A percentile compares a stretch with the other conserved stretches of the same genome.
Evolutionary conservation across 1,284 basidiomycete species (phyloP).

Genomic region (Mycosarcoma mackinlayi): DNA sequence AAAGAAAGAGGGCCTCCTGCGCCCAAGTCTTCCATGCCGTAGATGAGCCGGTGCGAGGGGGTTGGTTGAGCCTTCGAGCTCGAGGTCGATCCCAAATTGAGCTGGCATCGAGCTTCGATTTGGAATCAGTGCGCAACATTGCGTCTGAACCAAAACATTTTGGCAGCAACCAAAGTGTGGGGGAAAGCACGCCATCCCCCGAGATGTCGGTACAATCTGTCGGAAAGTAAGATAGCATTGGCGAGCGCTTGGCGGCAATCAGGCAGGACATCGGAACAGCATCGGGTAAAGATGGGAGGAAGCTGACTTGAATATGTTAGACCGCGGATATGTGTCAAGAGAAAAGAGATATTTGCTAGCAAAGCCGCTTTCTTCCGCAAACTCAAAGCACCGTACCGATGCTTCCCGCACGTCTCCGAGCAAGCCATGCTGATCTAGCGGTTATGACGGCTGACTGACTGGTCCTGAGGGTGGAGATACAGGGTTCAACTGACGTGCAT

Average conservation of each 20-base stretch:
- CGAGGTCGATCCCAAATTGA: not conserved
- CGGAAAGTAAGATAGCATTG: slow-evolving; percentile 3
- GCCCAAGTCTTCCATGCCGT: not conserved
- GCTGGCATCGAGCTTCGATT: too few species aligned
- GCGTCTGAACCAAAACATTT: too few species aligned
- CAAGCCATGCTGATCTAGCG: not conserved
- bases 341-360: not conserved
- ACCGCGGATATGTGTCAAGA: not conserved
- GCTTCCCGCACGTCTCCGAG: slow-evolving; percentile 20
- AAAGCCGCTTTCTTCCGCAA: slow-evolving; percentile 36
- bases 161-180: not conserved
- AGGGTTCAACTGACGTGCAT: not conserved
- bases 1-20: too few species aligned
- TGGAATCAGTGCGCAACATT: too few species aligned
- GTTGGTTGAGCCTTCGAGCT: too few species aligned
- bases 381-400: not conserved
- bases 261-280: too few species aligned
- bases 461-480: not conserved
- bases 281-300: too few species aligned
- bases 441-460: not conserved
- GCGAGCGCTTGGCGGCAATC: slow-evolving; percentile 5
- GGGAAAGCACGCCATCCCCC: slow-evolving; percentile 28
- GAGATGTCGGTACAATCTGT: slow-evolving; percentile 18
- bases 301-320: too few species aligned
- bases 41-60: not conserved